Percentiles rank a stretch among this genome's conserved stretches.
phyloP scores from a whole-genome alignment of 805 yeast genomes.

The Candida caryicola region DNA sequence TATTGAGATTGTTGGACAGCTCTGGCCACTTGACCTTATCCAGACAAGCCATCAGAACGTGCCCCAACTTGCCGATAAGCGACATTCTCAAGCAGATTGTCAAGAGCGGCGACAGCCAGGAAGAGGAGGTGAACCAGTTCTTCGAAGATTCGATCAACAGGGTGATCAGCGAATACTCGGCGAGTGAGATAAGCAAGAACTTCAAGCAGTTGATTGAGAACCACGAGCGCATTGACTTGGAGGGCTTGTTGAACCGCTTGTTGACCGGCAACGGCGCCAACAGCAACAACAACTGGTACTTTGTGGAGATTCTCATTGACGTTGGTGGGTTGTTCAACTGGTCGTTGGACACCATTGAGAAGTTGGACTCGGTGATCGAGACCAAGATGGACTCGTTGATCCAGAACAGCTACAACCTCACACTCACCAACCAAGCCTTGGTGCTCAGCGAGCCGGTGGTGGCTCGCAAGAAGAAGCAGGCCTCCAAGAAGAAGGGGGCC shows the following conservation, averaged over 20 bases:
- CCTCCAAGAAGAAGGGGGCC: constrained; percentile 21
- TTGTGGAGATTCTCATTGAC: constrained; percentile 66
- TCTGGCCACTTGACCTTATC: constrained; percentile 56
- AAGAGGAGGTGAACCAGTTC: constrained; percentile 44
- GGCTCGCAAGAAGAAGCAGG: constrained; percentile 22
- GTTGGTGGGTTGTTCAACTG: constrained; percentile 71
- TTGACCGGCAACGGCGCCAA: constrained; percentile 38
- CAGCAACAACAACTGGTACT: constrained; percentile 54
- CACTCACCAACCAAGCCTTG: constrained; percentile 46
- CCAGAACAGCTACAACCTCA: constrained; percentile 43
- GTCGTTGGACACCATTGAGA: constrained; percentile 48
- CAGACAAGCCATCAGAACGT: constrained; percentile 79
- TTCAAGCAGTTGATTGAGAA: constrained; percentile 34
- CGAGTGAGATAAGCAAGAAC: constrained; percentile 53
- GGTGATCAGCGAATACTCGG: constrained; percentile 61
- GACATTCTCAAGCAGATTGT: constrained; percentile 65
- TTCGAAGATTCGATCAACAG: constrained; percentile 68
- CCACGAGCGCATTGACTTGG: constrained; percentile 34
- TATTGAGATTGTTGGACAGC: constrained; percentile 48
- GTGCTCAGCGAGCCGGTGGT: constrained; percentile 23
- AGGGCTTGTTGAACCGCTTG: constrained; percentile 32
- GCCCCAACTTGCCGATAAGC: constrained; percentile 61
- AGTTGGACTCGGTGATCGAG: constrained; percentile 44
- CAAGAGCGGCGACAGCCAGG: constrained; percentile 39
- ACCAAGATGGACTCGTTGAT: constrained; percentile 45